Evolutionary conservation across 2,329 filamentous ascomycete species (phyloP).

Genomic region (Penicillium occitanis): DNA sequence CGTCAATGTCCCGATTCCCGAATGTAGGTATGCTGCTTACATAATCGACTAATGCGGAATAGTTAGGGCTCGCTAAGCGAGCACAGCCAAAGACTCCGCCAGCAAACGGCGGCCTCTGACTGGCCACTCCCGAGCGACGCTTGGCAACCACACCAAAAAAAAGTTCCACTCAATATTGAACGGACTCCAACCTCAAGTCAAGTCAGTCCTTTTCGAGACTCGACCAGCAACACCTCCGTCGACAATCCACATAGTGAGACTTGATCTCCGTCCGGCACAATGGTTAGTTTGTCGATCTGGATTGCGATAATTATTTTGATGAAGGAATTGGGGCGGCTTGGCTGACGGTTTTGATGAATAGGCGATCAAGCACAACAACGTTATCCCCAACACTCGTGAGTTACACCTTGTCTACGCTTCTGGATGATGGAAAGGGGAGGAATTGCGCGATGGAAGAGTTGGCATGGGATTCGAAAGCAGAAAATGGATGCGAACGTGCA

Average conservation of each 20-base stretch:
- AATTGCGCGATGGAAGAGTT: background rate
- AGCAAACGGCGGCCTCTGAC: constrained; percentile 7
- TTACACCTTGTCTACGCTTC: constrained; percentile 24
- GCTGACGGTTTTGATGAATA: constrained; percentile 34
- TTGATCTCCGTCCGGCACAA: constrained; percentile 57
- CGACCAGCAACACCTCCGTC: constrained; percentile 49
- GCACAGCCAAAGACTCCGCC: constrained; percentile 17
- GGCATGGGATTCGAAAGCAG: background rate
- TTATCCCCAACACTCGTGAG: constrained; percentile 94
- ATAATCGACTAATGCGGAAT: background rate
- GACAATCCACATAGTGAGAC: constrained; percentile 44
- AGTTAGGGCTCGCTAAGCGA: constrained; percentile 48
- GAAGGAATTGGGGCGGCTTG: background rate
- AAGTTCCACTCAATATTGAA: constrained; percentile 37
- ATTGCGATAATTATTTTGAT: background rate
- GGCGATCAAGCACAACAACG: constrained; percentile 99
- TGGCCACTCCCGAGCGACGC: constrained; percentile 28
- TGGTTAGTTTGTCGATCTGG: constrained; percentile 39
- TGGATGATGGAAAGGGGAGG: background rate
- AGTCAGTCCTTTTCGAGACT: constrained; percentile 37
- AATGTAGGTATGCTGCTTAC: background rate
- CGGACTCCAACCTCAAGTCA: constrained; percentile 5
- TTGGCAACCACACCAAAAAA: constrained; percentile 46
- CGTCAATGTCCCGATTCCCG: background rate
- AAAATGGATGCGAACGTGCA: constrained; percentile 21